phyloP scores from a whole-genome alignment of 331 rosid species.

The Quercus tomentella region DNA sequence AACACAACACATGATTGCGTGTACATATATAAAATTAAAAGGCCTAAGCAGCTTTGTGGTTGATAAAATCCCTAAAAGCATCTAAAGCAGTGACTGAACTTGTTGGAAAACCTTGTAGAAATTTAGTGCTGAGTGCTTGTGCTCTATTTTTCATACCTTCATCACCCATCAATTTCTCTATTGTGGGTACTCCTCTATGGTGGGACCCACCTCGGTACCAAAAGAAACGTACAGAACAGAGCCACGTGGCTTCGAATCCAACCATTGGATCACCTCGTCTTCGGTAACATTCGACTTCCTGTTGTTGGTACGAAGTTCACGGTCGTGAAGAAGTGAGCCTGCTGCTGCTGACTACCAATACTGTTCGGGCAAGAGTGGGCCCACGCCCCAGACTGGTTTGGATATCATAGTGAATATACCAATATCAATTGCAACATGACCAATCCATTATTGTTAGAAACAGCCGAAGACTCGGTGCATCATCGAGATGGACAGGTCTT shows the following conservation, averaged over 20 bases:
- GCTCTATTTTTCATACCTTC: slow-evolving; percentile 33
- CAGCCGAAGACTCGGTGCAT: no score
- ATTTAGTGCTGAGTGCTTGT: slow-evolving; percentile 15
- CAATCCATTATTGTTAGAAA: no score
- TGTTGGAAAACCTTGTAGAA: slow-evolving; percentile 44
- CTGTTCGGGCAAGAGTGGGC: slow-evolving; percentile 64
- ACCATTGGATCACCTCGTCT: slow-evolving; percentile 48
- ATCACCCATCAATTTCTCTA: slow-evolving; percentile 37
- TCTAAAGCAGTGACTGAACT: slow-evolving; percentile 46
- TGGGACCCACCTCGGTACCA: slow-evolving; percentile 58
- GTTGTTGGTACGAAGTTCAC: slow-evolving; percentile 26
- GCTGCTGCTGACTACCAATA: slow-evolving; percentile 45
- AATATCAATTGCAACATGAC: no score
- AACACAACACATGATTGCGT: no score
- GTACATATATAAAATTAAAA: no score
- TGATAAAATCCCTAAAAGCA: slow-evolving; percentile 32
- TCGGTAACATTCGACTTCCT: slow-evolving; percentile 35
- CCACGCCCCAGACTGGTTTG: slow-evolving; percentile 66
- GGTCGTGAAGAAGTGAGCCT: slow-evolving; percentile 38
- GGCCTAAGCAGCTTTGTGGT: neutral
- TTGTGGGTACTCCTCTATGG: slow-evolving; percentile 25
- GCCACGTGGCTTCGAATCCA: slow-evolving; percentile 44
- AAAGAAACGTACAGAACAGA: slow-evolving; percentile 57
- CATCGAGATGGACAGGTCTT: no score
- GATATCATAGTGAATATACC: no score